Conservation (phyloP, 208 protist genomes). For the Trypanosomatidae sp. region DNA sequence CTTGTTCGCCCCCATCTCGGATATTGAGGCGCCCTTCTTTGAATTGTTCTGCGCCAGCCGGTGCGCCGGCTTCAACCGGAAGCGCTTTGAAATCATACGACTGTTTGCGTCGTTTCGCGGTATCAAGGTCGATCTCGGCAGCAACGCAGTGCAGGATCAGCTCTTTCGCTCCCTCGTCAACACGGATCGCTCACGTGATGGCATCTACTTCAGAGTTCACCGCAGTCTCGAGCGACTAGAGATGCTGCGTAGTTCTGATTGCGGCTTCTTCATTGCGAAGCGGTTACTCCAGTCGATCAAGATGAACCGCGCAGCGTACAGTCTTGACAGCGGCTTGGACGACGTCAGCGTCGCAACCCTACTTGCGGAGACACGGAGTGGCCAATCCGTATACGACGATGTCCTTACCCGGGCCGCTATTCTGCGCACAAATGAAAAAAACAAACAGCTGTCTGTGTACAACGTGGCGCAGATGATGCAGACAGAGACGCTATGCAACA, state of each 20-base stretch:
- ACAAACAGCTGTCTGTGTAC: conserved; percentile 22
- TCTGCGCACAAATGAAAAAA: conserved; percentile 38
- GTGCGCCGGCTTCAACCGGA: conserved; percentile 42
- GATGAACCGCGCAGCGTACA: conserved; percentile 46
- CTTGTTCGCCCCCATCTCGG: conserved; percentile 67
- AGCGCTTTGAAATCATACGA: conserved; percentile 64
- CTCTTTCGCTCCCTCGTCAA: conserved; percentile 54
- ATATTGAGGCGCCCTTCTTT: conserved; percentile 56
- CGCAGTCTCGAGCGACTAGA: conserved; percentile 45
- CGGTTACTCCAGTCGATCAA: conserved; percentile 2
- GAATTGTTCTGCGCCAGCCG: conserved; percentile 68
- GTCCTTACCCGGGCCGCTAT: conserved; percentile 49
- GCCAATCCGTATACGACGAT: conserved; percentile 79
- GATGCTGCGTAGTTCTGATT: conserved; percentile 59
- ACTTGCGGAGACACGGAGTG: conserved; percentile 56
- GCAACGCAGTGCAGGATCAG: conserved; percentile 14
- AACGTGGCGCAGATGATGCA: conserved; percentile 3
- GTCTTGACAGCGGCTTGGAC: conserved; percentile 33
- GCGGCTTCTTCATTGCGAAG: conserved; percentile 34
- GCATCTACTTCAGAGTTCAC: conserved; percentile 52
- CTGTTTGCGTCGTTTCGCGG: conserved; percentile 63
- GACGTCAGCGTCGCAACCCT: conserved; percentile 62
- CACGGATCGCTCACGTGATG: conserved; percentile 57
- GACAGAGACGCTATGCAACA: neutral
- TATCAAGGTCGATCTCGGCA: conserved; percentile 28